phyloP scores from a whole-genome alignment of 352 stramenopile species.

The Thraustotheca clavata region DNA sequence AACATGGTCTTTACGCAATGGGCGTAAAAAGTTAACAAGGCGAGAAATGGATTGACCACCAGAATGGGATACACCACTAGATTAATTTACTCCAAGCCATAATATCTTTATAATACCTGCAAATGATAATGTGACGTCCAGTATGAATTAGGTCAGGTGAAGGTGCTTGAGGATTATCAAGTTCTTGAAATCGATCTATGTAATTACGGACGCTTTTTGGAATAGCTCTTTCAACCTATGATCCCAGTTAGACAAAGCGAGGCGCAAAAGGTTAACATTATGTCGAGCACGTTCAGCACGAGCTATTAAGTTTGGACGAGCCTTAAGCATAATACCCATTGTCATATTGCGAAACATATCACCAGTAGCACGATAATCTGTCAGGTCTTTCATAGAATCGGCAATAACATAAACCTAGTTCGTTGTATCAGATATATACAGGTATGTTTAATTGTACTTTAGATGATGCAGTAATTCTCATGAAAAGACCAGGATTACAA shows the following conservation, averaged over 20 bases:
- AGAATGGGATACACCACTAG: slow-evolving; percentile 7
- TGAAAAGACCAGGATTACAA: slow-evolving; percentile 65
- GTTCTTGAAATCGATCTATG: slow-evolving; percentile 36
- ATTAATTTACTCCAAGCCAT: background rate
- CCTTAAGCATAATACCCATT: background rate
- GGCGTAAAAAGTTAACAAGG: slow-evolving; percentile 67
- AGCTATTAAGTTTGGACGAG: slow-evolving; percentile 33
- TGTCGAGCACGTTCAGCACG: slow-evolving; percentile 56
- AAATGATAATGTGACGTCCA: slow-evolving; percentile 74
- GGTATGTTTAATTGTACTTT: slow-evolving; percentile 20
- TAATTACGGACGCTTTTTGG: slow-evolving; percentile 50
- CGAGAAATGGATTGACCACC: slow-evolving; percentile 47
- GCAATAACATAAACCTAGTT: slow-evolving; percentile 57
- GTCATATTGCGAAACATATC: background rate
- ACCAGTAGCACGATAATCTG: slow-evolving; percentile 27
- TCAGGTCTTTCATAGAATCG: slow-evolving; percentile 49
- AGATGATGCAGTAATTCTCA: slow-evolving; percentile 40
- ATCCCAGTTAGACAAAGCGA: background rate
- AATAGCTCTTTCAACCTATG: slow-evolving; percentile 46
- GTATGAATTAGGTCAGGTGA: slow-evolving; percentile 32
- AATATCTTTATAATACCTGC: slow-evolving; percentile 41
- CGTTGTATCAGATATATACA: background rate
- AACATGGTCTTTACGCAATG: slow-evolving; percentile 61
- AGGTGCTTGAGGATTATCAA: slow-evolving; percentile 34
- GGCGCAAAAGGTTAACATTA: slow-evolving; percentile 23